Percentiles rank a stretch among this genome's conserved stretches.
Evolutionary conservation across 129 eudicot species (phyloP).

Genomic region (Mikania micrantha): DNA sequence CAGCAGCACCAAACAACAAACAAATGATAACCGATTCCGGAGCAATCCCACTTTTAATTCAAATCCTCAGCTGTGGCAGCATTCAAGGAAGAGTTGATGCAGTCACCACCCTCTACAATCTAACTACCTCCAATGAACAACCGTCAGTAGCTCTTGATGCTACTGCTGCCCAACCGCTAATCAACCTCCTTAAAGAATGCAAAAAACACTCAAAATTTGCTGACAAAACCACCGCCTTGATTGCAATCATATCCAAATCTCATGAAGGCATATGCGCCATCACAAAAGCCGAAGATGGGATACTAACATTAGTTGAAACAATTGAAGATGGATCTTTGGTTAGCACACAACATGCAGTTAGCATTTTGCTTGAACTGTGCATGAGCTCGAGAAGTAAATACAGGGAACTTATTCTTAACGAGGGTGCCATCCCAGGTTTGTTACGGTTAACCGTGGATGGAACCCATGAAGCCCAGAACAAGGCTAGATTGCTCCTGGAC

Average conservation of each 20-base stretch:
- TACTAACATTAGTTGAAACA: constrained; percentile 65
- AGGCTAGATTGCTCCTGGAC: constrained; percentile 57
- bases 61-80: constrained; percentile 54
- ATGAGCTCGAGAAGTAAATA: constrained; percentile 54
- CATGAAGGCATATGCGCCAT: constrained; percentile 57
- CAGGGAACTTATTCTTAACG: constrained; percentile 67
- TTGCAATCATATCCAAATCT: constrained; percentile 40
- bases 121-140: constrained; percentile 36
- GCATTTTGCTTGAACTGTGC: constrained; percentile 56
- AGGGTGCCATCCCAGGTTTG: constrained; percentile 87
- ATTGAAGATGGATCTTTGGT: constrained; percentile 69
- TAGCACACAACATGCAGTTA: constrained; percentile 70
- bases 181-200: constrained; percentile 67
- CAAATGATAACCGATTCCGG: constrained; percentile 52
- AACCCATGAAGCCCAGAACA: constrained; percentile 46
- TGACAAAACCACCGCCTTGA: constrained; percentile 60
- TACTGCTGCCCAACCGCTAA: constrained; percentile 52
- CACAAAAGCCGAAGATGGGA: constrained; percentile 43
- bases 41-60: constrained; percentile 52
- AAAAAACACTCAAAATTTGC: constrained; percentile 71
- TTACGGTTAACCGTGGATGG: constrained; percentile 67
- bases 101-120: constrained; percentile 69
- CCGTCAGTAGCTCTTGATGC: constrained; percentile 38
- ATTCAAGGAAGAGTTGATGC: constrained; percentile 75
- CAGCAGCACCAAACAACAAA: constrained; percentile 61